phyloP scores from a whole-genome alignment of 2,329 filamentous ascomycete species.

The Trichoderma harzianum region DNA sequence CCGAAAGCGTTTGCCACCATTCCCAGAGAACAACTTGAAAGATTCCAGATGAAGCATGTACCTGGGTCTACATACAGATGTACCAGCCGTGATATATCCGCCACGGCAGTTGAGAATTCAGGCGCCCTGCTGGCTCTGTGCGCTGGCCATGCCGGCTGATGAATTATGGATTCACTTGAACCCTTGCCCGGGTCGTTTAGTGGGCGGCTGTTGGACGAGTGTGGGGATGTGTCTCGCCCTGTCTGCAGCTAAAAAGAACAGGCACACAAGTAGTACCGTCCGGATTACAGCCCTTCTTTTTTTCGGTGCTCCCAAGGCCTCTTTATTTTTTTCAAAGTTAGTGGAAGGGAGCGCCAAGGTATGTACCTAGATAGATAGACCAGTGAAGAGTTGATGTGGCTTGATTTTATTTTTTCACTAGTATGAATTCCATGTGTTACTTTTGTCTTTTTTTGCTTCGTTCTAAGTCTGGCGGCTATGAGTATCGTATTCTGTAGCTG shows the following conservation, averaged over 20 bases:
- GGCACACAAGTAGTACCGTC: neutral
- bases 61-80: neutral
- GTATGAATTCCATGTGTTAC: neutral
- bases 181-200: neutral
- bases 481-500: neutral
- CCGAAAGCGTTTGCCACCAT: neutral
- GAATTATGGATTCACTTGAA: neutral
- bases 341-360: neutral
- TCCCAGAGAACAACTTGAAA: neutral
- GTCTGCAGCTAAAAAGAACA: neutral
- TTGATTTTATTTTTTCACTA: neutral
- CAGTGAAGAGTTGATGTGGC: neutral
- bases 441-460: neutral
- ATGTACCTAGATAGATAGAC: neutral
- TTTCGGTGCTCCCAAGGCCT: neutral
- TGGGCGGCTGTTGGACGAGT: conserved; percentile 3
- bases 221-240: neutral
- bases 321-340: neutral
- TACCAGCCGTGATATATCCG: neutral
- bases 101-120: neutral
- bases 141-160: conserved; percentile 9
- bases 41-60: neutral
- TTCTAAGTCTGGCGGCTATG: neutral
- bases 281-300: neutral
- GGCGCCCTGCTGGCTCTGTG: neutral